Percentiles rank a stretch among this genome's conserved stretches.
Conservation (phyloP, 345 rosid genomes). For the Bruguiera parviflora region DNA sequence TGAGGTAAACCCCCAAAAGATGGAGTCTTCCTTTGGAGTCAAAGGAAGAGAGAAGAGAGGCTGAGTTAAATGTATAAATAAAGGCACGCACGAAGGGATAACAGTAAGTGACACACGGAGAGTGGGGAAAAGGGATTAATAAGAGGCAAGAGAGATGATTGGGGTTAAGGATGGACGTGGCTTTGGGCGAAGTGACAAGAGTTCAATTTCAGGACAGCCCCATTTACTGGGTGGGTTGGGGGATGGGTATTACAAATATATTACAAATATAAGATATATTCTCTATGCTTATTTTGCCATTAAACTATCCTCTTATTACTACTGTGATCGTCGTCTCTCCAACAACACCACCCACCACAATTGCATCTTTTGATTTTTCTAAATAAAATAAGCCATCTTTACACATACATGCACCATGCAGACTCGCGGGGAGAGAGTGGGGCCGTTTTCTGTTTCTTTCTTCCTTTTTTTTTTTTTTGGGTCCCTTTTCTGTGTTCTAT, state of each 20-base stretch:
- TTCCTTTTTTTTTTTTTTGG: background rate
- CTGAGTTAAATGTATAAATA: background rate
- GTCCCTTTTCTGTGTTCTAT: too few species aligned
- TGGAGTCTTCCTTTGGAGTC: slow-evolving; percentile 28
- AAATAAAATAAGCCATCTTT: slow-evolving; percentile 18
- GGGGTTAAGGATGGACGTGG: background rate
- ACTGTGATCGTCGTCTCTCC: slow-evolving; percentile 10
- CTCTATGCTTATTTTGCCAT: slow-evolving; percentile 1
- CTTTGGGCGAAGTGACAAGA: slow-evolving; percentile 6
- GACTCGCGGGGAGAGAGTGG: too few species aligned
- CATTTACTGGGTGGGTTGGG: slow-evolving; percentile 10
- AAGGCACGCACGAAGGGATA: background rate
- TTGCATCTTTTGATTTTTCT: background rate
- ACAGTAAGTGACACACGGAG: background rate
- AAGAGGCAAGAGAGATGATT: slow-evolving; percentile 9
- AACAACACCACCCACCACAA: slow-evolving; percentile 12
- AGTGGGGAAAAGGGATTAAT: slow-evolving; percentile 12
- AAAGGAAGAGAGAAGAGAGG: slow-evolving; percentile 38
- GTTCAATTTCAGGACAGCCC: slow-evolving; percentile 23
- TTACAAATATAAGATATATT: slow-evolving; percentile 6
- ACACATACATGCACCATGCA: too few species aligned
- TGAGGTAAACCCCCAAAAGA: slow-evolving; percentile 21
- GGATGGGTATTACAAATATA: slow-evolving; percentile 14
- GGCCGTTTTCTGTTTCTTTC: background rate
- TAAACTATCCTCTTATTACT: background rate